A percentile compares a stretch with the other conserved stretches of the same genome.
Evolutionary conservation across 305 asterid genomes (phyloP).

Genomic region (Rubia occidens): DNA sequence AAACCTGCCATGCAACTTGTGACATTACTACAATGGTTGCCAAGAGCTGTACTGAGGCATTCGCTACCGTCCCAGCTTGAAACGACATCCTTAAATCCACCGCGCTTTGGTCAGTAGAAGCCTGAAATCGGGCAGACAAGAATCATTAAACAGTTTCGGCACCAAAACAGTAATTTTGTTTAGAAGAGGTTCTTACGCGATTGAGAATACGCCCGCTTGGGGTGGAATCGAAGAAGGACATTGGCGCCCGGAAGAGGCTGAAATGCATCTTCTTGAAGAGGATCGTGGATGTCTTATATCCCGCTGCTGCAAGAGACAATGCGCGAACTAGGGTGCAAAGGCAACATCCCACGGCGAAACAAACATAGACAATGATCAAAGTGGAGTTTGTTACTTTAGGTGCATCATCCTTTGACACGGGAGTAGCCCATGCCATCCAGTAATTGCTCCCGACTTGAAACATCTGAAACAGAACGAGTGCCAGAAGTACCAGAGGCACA

Average conservation of each 20-base stretch:
- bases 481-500: slow-evolving; percentile 54
- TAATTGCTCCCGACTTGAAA: slow-evolving; percentile 87
- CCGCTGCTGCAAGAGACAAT: slow-evolving; percentile 36
- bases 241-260: slow-evolving; percentile 79
- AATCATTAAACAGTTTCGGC: too few relatives aligned
- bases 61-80: slow-evolving; percentile 39
- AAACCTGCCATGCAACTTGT: slow-evolving; percentile 68
- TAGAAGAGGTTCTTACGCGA: slow-evolving; percentile 37
- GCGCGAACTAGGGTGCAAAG: slow-evolving; percentile 52
- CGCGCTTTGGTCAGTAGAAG: slow-evolving; percentile 73
- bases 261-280: slow-evolving; percentile 62
- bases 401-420: slow-evolving; percentile 46
- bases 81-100: slow-evolving; percentile 50
- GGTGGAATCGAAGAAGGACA: slow-evolving; percentile 91
- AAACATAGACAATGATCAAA: slow-evolving; percentile 57
- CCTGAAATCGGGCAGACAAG: slow-evolving; percentile 31
- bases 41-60: slow-evolving; percentile 49
- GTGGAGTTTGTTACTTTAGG: slow-evolving; percentile 45
- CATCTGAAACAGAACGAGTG: slow-evolving; percentile 43
- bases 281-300: slow-evolving; percentile 50
- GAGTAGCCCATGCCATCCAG: slow-evolving; percentile 99
- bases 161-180: too few relatives aligned
- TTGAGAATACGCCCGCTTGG: slow-evolving; percentile 86
- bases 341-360: slow-evolving; percentile 50
- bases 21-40: slow-evolving; percentile 75